Percentiles rank a stretch among this genome's conserved stretches.
Evolutionary conservation across 306 rosid species (phyloP).

Genomic region (Vigna reflexopilosa): DNA sequence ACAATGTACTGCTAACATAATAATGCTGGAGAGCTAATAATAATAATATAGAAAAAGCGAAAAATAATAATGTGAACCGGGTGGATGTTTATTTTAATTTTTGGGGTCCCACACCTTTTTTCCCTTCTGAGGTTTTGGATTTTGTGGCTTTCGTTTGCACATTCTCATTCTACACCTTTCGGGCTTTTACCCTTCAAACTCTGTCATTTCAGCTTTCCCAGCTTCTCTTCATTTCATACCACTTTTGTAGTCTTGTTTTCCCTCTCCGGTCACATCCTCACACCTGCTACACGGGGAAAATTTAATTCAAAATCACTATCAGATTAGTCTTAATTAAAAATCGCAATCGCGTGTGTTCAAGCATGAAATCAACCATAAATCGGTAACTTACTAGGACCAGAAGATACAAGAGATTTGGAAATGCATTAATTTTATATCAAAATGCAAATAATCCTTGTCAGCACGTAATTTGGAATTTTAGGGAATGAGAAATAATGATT

Average conservation of each 20-base stretch:
- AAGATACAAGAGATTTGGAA: background rate
- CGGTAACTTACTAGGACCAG: background rate
- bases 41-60: background rate
- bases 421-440: background rate
- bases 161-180: slow-evolving; percentile 44
- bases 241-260: background rate
- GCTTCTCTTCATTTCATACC: background rate
- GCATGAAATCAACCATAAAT: background rate
- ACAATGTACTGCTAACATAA: too few species aligned
- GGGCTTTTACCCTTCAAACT: slow-evolving; percentile 29
- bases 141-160: slow-evolving; percentile 34
- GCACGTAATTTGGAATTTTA: background rate
- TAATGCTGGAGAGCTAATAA: background rate
- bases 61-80: slow-evolving; percentile 15
- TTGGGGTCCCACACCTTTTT: slow-evolving; percentile 23
- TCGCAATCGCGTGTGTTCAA: background rate
- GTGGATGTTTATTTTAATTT: background rate
- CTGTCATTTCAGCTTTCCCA: slow-evolving; percentile 34
- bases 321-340: background rate
- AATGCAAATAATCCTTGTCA: background rate
- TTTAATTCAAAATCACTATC: too few species aligned
- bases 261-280: background rate
- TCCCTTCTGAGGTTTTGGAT: slow-evolving; percentile 39
- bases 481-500: background rate
- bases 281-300: background rate